A percentile compares a stretch with the other conserved stretches of the same genome.
These are phyloP conservation scores for Exophiala viscosa DNA, from an alignment of 2,329 filamentous ascomycete genomes.

Conservation along the genomic window DNA sequence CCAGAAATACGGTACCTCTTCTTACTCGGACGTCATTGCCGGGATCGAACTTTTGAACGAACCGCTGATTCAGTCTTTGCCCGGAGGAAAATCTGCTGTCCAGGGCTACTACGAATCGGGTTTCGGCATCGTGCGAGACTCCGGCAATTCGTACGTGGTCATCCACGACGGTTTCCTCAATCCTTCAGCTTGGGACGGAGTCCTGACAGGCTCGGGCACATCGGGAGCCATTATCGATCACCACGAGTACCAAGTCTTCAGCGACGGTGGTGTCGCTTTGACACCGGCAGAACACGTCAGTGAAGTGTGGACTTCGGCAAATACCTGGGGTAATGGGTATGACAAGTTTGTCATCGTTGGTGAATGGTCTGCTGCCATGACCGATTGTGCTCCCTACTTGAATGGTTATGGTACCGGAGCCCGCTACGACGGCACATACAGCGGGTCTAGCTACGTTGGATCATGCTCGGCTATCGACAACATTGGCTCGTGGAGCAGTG, in stretches of 20 bases:
- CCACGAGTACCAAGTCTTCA: conserved; percentile 67
- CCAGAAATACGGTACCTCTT: conserved; percentile 51
- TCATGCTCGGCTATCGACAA: conserved; percentile 52
- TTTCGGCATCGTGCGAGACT: conserved; percentile 16
- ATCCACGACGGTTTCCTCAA: conserved; percentile 49
- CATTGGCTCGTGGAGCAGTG: conserved; percentile 44
- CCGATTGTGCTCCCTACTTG: conserved; percentile 52
- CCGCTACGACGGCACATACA: conserved; percentile 46
- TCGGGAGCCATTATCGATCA: conserved; percentile 60
- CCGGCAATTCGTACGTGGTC: conserved; percentile 39
- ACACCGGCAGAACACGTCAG: conserved; percentile 52
- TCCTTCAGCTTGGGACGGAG: conserved; percentile 58
- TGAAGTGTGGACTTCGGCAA: conserved; percentile 54
- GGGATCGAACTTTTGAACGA: conserved; percentile 47
- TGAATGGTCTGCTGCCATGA: conserved; percentile 67
- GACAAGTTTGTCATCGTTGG: conserved; percentile 67
- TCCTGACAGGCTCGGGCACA: conserved; percentile 48
- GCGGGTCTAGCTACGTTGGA: conserved; percentile 48
- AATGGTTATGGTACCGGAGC: conserved; percentile 59
- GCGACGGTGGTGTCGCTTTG: conserved; percentile 48
- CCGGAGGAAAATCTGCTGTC: conserved; percentile 41
- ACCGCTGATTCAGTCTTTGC: conserved; percentile 32
- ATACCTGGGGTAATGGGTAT: conserved; percentile 45
- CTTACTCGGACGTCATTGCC: conserved; percentile 57
- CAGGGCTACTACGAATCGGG: conserved; percentile 50